Evolutionary conservation across 768 basidiomycete species (phyloP), one percentile per base, ranked within the genome.

Genomic region (Hydnomerulius pinastri): DNA sequence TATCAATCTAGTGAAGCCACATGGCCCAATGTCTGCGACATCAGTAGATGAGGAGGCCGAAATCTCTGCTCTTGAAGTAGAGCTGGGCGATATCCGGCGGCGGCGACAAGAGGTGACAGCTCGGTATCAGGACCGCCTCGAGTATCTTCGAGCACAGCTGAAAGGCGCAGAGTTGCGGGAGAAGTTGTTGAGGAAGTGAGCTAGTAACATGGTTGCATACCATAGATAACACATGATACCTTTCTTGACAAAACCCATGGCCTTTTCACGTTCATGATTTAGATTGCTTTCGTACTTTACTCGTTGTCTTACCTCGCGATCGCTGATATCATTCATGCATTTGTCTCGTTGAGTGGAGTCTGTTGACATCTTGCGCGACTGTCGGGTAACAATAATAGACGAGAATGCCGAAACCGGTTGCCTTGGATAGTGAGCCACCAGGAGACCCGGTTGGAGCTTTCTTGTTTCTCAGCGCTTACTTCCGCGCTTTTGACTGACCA

Each of bases 111-210:
- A 90, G 59, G 87, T 92, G 25, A 78, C 77, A 28, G 73, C 71
- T 55, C 79, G 89, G 57, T 92, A 92, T 60, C 85, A 87, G 48
- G 79, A 79, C 28, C 82, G 90, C 40, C 65, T 92, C 61, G 89
- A 90, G 55, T 92, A 88, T 63, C 71, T 92, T 58, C 80, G 86
- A 29, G 90, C 90, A 30, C 86, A 87, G 69, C 64, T 92, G 63
- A 91, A 90, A 70, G 86, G 87, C 17, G 90, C 89, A 2, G 86
- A 91, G 70, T 65, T 92, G 61, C 87, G 87, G 55, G 91, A 92
- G 73, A 89, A 90, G 65, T 69, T 92, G 58, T 57, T 87, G 73
- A 82, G 79, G 63, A 85, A 78, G 64, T 83, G 57, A 74, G 38
- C 21, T 23, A 43, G n/a, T 42, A 24, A 36, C 28, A 27, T 33